Evolutionary conservation across 495 filamentous ascomycete species (phyloP).

Genomic region (Hypoxylon perforatum): DNA sequence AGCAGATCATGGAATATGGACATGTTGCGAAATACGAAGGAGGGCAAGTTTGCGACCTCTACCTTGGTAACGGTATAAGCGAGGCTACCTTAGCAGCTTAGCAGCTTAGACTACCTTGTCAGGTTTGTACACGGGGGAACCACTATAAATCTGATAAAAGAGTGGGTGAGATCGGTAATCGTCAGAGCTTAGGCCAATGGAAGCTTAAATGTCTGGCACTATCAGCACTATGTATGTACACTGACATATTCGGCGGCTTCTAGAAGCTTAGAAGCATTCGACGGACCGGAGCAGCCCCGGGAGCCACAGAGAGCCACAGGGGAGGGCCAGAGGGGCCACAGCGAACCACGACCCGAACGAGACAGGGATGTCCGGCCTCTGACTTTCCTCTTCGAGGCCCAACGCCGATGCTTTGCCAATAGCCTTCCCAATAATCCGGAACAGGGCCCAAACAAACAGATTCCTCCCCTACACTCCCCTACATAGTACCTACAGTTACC

Average conservation of each 20-base stretch:
- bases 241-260: slow-evolving; percentile 34
- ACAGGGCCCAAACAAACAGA: slow-evolving; percentile 24
- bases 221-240: too few relatives aligned
- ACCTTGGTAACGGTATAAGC: slow-evolving; percentile 2
- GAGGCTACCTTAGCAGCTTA: too few relatives aligned
- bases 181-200: slow-evolving; percentile 28
- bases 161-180: slow-evolving; percentile 44
- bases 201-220: slow-evolving; percentile 18
- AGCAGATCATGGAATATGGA: too few relatives aligned
- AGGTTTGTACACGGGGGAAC: neutral
- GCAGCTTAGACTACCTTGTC: neutral
- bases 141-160: slow-evolving; percentile 30
- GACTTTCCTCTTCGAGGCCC: slow-evolving; percentile 39
- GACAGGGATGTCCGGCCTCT: slow-evolving; percentile 31
- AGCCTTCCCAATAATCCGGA: slow-evolving; percentile 44
- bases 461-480: slow-evolving; percentile 2
- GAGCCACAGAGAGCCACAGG: neutral
- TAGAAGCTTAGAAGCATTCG: slow-evolving; percentile 35
- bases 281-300: slow-evolving; percentile 43
- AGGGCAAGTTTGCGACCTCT: neutral
- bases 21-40: neutral
- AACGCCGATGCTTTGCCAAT: slow-evolving; percentile 41
- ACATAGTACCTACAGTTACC: neutral
- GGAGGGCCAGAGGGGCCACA: too few relatives aligned
- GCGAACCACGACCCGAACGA: slow-evolving; percentile 24